These are phyloP conservation scores for Colletotrichum godetiae DNA, from an alignment of 2,329 filamentous ascomycete species.

Conservation along the genomic window DNA sequence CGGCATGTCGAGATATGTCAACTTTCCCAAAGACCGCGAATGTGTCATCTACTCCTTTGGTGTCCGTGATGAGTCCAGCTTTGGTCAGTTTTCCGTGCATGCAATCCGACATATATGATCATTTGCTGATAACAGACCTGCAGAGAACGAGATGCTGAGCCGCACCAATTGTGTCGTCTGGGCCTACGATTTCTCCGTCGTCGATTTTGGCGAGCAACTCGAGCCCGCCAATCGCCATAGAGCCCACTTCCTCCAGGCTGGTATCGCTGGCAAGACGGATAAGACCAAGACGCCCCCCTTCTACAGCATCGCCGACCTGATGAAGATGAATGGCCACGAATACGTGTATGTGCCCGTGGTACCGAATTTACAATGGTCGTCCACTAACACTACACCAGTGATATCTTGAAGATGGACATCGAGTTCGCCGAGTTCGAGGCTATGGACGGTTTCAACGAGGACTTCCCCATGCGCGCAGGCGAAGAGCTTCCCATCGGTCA, in stretches of 20 bases:
- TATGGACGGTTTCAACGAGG: conserved; percentile 40
- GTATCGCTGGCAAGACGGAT: conserved; percentile 45
- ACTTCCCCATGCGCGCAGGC: conserved; percentile 36
- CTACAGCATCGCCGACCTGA: conserved; percentile 49
- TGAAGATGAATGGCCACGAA: conserved; percentile 50
- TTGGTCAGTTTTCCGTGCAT: conserved; percentile 38
- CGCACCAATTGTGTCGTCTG: conserved; percentile 51
- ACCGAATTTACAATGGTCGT: not conserved
- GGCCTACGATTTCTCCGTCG: conserved; percentile 52
- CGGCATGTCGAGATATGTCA: conserved; percentile 51
- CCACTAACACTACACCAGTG: conserved; percentile 38
- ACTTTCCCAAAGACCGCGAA: conserved; percentile 37
- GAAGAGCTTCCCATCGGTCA: conserved; percentile 37
- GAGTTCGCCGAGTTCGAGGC: conserved; percentile 49
- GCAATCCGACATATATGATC: not conserved
- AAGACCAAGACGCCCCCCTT: conserved; percentile 41
- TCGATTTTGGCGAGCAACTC: conserved; percentile 45
- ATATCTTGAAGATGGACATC: conserved; percentile 54
- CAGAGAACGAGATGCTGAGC: conserved; percentile 49
- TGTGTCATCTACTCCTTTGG: conserved; percentile 54
- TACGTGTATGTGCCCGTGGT: conserved; percentile 42
- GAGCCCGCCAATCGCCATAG: conserved; percentile 36
- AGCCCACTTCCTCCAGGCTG: conserved; percentile 47
- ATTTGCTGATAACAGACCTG: not conserved
- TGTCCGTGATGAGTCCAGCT: conserved; percentile 49